Evolutionary conservation across 208 protist genomes (phyloP).

Genomic region (Lotmaria passim): DNA sequence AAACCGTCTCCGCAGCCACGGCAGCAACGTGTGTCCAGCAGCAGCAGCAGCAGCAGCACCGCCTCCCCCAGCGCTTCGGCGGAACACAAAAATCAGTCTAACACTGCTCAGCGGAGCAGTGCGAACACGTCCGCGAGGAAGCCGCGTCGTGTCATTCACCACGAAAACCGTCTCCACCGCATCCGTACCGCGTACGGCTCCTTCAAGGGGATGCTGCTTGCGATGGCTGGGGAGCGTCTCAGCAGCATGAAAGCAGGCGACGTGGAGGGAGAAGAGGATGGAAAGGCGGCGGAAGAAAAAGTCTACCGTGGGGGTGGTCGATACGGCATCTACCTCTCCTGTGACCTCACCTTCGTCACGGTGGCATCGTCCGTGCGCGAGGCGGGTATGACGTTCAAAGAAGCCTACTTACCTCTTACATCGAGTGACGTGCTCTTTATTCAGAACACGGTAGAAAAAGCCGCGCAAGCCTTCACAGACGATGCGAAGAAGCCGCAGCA

Average conservation of each 20-base stretch:
- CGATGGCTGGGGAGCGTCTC: constrained; percentile 16
- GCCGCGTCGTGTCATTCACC: not conserved
- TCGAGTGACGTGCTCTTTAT: not conserved
- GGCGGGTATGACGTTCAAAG: constrained; percentile 30
- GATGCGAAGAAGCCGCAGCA: not conserved
- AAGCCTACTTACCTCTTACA: constrained; percentile 3
- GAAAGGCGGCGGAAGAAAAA: not conserved
- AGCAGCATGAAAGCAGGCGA: not conserved
- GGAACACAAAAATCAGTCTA: no score
- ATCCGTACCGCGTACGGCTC: constrained; percentile 31
- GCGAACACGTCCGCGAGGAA: not conserved
- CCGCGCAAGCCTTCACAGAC: not conserved
- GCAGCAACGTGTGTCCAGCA: no score
- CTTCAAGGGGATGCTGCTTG: constrained; percentile 17
- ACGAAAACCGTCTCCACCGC: constrained; percentile 3
- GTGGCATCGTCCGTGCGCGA: constrained; percentile 37
- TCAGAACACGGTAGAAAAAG: not conserved
- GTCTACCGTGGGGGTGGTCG: constrained; percentile 19
- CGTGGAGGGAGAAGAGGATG: not conserved
- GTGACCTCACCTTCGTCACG: constrained; percentile 26
- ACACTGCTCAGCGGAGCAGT: no score
- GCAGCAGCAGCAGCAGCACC: no score
- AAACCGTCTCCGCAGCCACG: no score
- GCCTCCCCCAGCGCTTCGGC: no score
- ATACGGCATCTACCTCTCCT: constrained; percentile 49